A percentile compares a stretch with the other conserved stretches of the same genome.
These are phyloP conservation scores for Wickerhamiella vanderwaltii DNA, from an alignment of 805 yeast species.

Conservation along the genomic window DNA sequence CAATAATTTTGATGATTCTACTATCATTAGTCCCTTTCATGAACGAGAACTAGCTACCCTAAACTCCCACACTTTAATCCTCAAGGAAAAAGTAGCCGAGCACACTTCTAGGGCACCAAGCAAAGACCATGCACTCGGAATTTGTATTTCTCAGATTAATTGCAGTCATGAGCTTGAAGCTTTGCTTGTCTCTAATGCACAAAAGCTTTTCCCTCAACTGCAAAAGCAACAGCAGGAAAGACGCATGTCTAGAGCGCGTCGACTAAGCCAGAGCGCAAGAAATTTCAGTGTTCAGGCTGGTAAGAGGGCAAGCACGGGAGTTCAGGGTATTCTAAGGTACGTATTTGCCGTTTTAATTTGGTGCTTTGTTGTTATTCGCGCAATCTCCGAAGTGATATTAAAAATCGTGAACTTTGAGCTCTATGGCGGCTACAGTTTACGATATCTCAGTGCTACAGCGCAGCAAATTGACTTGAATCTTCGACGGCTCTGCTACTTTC, in stretches of 20 bases:
- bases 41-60: slow-evolving; percentile 13
- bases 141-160: slow-evolving; percentile 28
- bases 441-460: slow-evolving; percentile 36
- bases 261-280: slow-evolving; percentile 20
- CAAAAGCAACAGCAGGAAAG: slow-evolving; percentile 12
- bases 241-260: slow-evolving; percentile 13
- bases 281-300: slow-evolving; percentile 7
- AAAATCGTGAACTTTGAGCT: slow-evolving; percentile 10
- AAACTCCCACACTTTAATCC: slow-evolving; percentile 9
- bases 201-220: slow-evolving; percentile 21
- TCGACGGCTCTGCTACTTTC: slow-evolving; percentile 65
- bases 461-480: slow-evolving; percentile 70
- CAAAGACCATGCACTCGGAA: slow-evolving; percentile 9
- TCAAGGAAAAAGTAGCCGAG: slow-evolving; percentile 9
- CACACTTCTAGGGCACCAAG: background rate
- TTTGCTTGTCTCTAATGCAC: slow-evolving; percentile 21
- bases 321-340: background rate
- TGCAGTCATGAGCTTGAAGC: slow-evolving; percentile 27
- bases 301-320: slow-evolving; percentile 3
- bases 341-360: slow-evolving; percentile 1
- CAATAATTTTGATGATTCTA: slow-evolving; percentile 15
- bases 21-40: slow-evolving; percentile 12
- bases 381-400: background rate
- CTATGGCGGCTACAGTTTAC: slow-evolving; percentile 12
- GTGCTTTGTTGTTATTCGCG: background rate